phyloP scores from a whole-genome alignment of 2,329 filamentous ascomycete genomes.

The Fusarium gaditjirri region DNA sequence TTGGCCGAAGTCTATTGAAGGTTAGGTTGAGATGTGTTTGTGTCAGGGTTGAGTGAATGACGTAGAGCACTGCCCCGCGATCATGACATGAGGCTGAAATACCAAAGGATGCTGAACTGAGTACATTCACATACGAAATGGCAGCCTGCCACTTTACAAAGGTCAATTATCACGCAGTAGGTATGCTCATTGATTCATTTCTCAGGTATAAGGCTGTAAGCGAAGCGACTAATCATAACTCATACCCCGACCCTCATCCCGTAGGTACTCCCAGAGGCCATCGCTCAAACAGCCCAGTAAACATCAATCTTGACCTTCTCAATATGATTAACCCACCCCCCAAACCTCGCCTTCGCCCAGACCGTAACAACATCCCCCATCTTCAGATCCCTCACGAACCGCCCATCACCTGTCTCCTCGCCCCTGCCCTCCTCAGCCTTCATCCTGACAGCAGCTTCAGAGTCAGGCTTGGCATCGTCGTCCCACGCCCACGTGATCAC shows the following conservation, averaged over 20 bases:
- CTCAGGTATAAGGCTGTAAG: neutral
- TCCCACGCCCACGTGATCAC: constrained; percentile 64
- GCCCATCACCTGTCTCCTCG: constrained; percentile 60
- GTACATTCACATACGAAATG: neutral
- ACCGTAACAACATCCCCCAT: constrained; percentile 71
- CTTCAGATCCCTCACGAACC: constrained; percentile 65
- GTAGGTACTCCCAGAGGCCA: neutral
- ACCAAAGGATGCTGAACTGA: neutral
- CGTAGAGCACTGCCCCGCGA: constrained; percentile 13
- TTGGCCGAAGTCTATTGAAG: neutral
- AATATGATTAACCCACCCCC: constrained; percentile 64
- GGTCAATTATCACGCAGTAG: fast-evolving
- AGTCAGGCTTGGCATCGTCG: constrained; percentile 59
- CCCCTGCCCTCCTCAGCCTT: constrained; percentile 60
- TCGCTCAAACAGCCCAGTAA: constrained; percentile 63
- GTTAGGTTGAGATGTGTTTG: neutral
- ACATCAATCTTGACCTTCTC: constrained; percentile 63
- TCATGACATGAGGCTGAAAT: neutral
- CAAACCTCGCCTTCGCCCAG: constrained; percentile 69
- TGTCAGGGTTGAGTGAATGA: neutral
- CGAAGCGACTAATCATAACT: neutral
- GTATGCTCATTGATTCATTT: neutral
- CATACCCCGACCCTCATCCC: neutral
- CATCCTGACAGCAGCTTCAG: constrained; percentile 53
- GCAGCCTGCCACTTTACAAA: neutral